Base-by-base conservation (phyloP, 176 grass and related monocot genomes). In the Oryza coarctata region DNA sequence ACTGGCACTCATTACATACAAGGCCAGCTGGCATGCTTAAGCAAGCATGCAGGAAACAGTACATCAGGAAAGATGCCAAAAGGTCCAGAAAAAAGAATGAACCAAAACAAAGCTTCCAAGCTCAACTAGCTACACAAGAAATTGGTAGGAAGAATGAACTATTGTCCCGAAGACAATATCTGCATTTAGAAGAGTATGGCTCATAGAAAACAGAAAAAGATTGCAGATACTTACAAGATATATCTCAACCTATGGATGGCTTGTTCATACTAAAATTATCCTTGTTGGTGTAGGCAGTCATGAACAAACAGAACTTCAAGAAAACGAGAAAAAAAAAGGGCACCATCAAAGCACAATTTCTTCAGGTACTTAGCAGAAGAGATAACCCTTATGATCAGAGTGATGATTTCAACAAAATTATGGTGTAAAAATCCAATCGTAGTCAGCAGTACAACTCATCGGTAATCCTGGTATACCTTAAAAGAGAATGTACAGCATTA, bases 11-110 rank as follows among this genome's bases (percentile, higher is more conserved):
- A 41, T 22, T 73, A 35, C 9, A 15, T 64, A 64, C 69, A 71
- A 26, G 39, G 47, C 80, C 29, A 60, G 22, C 13, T 26, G 73
- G 23, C 30, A 47, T 38, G 29, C 38, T 63, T 30, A 76, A 76
- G 50, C 40, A 76, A 32, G 3, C 18, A 50, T 17, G 3, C 5
- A 10, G 23, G 52, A 32, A 35, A 44, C 33, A 65, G 13, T 44
- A 58, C 74, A 67, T 57, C 10, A 73, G 52, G 28, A 45, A 57
- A 73, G 39, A 77, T 66, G 32, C 32, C 73, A 78, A 33, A 78
- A 58, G 13, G 14, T 8, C 66, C 49, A 75, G 1, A 58, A 74
- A n/a, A 47, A 20, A 75, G 39, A 23, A 57, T 14, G 6, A 31
- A 72, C 50, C 20, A 63, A 49, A 75, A 84, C 9, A 3, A 36